A percentile compares a stretch with the other conserved stretches of the same genome.
Evolutionary conservation across 139 green algal species (phyloP).

Genomic region (Astrephomene gubernaculifera): DNA sequence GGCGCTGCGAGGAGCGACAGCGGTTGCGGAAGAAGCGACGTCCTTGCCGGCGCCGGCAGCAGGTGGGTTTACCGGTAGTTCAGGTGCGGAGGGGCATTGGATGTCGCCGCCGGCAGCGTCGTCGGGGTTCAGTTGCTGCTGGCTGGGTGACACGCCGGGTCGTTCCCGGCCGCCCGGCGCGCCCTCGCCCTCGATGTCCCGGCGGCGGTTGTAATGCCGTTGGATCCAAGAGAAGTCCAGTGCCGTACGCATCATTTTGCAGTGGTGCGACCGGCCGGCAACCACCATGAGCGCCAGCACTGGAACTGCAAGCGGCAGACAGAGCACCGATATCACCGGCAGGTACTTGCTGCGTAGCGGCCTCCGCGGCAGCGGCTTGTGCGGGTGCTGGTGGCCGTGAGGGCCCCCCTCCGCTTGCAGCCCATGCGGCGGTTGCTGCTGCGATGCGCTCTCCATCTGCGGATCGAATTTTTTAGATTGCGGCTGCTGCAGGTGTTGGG

Average conservation of each 20-base stretch:
- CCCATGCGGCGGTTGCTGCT: too few species aligned
- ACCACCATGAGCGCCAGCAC: constrained; percentile 1
- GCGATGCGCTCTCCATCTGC: too few species aligned
- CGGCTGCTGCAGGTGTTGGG: too few species aligned
- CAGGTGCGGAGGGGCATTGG: constrained; percentile 19
- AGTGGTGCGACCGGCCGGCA: constrained; percentile 4
- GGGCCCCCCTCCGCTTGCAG: too few species aligned
- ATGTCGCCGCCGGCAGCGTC: background rate
- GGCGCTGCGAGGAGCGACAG: background rate
- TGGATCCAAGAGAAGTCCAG: constrained; percentile 38
- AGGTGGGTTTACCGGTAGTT: constrained; percentile 4
- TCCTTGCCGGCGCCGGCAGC: background rate
- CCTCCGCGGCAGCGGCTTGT: background rate
- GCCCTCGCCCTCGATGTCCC: background rate
- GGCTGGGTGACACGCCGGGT: too few species aligned
- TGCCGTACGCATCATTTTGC: background rate
- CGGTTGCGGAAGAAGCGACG: background rate
- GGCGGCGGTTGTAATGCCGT: background rate
- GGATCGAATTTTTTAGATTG: too few species aligned
- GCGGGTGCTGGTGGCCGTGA: too few species aligned
- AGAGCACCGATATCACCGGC: background rate
- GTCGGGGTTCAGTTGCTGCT: too few species aligned
- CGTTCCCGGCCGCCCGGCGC: too few species aligned
- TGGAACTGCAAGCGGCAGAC: background rate
- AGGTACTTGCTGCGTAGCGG: constrained; percentile 31